These are phyloP conservation scores for Mikania micrantha DNA, from an alignment of 129 eudicot species.

Conservation along the genomic window DNA sequence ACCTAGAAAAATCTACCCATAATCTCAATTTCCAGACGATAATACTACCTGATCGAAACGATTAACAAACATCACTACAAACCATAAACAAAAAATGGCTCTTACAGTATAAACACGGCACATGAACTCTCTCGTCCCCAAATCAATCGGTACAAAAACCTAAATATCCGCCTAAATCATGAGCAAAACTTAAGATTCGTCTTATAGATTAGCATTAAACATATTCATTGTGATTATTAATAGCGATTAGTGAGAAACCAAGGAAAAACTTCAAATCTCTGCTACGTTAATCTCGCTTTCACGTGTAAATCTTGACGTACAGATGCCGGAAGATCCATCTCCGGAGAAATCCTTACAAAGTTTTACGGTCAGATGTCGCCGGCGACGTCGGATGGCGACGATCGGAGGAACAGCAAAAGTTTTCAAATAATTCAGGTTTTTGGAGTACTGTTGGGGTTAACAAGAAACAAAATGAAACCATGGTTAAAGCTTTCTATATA, in stretches of 20 bases:
- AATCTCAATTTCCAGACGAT: background rate
- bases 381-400: conserved; percentile 7
- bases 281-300: conserved; percentile 36
- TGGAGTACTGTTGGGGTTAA: conserved; percentile 9
- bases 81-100: conserved; percentile 14
- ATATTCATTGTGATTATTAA: conserved; percentile 17
- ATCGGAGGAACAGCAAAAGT: background rate
- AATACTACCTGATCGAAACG: conserved; percentile 2
- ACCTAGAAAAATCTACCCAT: conserved; percentile 16
- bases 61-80: background rate
- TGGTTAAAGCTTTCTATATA: conserved; percentile 11
- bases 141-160: conserved; percentile 19
- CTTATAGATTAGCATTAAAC: too few relatives aligned
- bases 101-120: conserved; percentile 5
- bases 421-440: background rate
- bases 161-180: conserved; percentile 13
- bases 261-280: conserved; percentile 51
- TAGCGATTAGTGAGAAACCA: conserved; percentile 24
- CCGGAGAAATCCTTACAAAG: conserved; percentile 22
- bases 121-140: conserved; percentile 13
- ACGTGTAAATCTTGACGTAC: conserved; percentile 10
- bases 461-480: conserved; percentile 6
- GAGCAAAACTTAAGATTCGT: conserved; percentile 6
- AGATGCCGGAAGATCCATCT: conserved; percentile 23
- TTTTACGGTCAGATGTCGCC: conserved; percentile 10